Evolutionary conservation across 2,329 filamentous ascomycete species (phyloP), one percentile per base, ranked within the genome.

Genomic region (Trichoderma sp.): DNA sequence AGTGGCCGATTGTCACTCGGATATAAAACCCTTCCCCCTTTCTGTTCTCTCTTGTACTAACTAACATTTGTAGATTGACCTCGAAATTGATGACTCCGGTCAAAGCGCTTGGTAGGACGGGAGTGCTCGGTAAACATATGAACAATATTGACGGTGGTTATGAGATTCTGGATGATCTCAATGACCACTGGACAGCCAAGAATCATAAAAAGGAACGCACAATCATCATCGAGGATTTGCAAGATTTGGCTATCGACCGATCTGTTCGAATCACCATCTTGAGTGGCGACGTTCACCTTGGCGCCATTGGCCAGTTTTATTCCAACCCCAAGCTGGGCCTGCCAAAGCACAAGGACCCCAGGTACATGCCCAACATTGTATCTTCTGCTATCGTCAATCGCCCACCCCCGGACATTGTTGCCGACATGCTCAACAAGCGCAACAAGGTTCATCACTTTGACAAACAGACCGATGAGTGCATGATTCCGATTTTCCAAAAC

Each of bases 101-200:
- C 79, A 98, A 98, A 81, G 93, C 93, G 6, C 85, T 98, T 28
- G 93, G 94, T 50, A 92, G 93, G 77, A 88, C 92, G 43, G 95
- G 95, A 1, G 81, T 97, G 75, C 86, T 98, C 66, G 93, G 94
- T 4, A 88, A 88, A 72, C 89, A 97, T 57, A 85, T 97, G 50
- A 97, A 97, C 83, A 92, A 92, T 75, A 95, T 97, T 76, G 95
- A 98, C 77, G 94, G 94, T 26, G 94, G 94, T 20, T 92, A 96
- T 6, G 96, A 98, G 81, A 93, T 98, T 15, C 85, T 97, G 32
- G 95, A 97, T 78, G 94, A 97, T 76, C 84, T 97, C 11, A 95
- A 98, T 79, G 96, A 98, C 80, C 95, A 99, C 79, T 99, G 96
- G 96, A 98, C 95, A 1, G 93, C 95, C 47, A 97, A 94, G 79